A percentile compares a stretch with the other conserved stretches of the same genome.
These are phyloP conservation scores for Melampsora allii-populina DNA, from an alignment of 1,284 basidiomycete genomes.

Conservation along the genomic window DNA sequence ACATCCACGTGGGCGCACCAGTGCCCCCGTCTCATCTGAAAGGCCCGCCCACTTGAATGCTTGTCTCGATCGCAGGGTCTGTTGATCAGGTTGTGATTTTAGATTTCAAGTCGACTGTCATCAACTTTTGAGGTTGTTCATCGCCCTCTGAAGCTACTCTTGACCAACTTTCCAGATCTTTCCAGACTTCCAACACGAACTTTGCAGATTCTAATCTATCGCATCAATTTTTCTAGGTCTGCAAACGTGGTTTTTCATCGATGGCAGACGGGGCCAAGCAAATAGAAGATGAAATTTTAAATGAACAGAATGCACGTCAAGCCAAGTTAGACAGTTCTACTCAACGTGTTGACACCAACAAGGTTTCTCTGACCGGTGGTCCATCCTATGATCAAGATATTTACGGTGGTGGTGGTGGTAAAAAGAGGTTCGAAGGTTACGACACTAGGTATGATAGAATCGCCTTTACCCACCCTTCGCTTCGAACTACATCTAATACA, in stretches of 20 bases:
- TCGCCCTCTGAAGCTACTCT: too few relatives aligned
- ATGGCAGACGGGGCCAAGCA: conserved; percentile 39
- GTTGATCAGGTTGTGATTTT: too few relatives aligned
- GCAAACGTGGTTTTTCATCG: neutral
- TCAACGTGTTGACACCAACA: conserved; percentile 35
- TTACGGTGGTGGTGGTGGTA: conserved; percentile 23
- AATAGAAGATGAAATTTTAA: conserved; percentile 34
- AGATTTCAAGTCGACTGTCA: too few relatives aligned
- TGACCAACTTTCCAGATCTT: too few relatives aligned
- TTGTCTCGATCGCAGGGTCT: too few relatives aligned
- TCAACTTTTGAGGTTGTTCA: too few relatives aligned
- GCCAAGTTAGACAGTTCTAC: conserved; percentile 21
- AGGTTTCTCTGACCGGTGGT: conserved; percentile 31
- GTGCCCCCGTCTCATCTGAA: too few relatives aligned
- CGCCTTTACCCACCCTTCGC: neutral
- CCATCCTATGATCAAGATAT: conserved; percentile 43
- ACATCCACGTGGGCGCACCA: too few relatives aligned
- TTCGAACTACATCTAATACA: neutral
- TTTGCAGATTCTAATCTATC: too few relatives aligned
- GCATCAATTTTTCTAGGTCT: too few relatives aligned
- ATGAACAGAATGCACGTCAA: conserved; percentile 21
- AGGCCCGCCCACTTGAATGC: too few relatives aligned
- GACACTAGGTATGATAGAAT: conserved; percentile 31
- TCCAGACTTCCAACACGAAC: too few relatives aligned
- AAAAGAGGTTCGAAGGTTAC: conserved; percentile 34